Evolutionary conservation across 768 basidiomycete genomes (phyloP).

Genomic region (Lentinula detonsa): DNA sequence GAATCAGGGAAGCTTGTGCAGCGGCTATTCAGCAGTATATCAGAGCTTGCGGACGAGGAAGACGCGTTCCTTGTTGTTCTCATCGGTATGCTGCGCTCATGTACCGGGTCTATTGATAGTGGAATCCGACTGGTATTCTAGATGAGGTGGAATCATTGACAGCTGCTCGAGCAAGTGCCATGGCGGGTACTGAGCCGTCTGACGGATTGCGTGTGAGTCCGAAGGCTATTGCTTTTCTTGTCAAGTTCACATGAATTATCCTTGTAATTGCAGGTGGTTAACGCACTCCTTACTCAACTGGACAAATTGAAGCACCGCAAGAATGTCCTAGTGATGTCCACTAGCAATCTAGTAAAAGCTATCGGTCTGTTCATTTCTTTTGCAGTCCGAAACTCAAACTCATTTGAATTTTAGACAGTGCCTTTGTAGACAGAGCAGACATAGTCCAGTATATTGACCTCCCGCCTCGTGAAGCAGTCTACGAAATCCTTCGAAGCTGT

Average conservation of each 20-base stretch:
- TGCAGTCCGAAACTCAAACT: neutral
- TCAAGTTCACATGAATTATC: neutral
- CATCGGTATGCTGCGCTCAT: slow-evolving; percentile 53
- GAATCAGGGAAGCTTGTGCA: slow-evolving; percentile 99
- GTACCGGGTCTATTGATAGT: neutral
- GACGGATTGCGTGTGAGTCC: slow-evolving; percentile 79
- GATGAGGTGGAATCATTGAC: slow-evolving; percentile 97
- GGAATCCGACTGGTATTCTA: slow-evolving; percentile 22
- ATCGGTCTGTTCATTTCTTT: slow-evolving; percentile 55
- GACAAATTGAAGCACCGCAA: slow-evolving; percentile 91
- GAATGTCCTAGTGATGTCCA: slow-evolving; percentile 95
- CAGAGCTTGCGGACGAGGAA: slow-evolving; percentile 89
- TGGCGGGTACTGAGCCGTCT: slow-evolving; percentile 93
- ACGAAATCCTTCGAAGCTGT: slow-evolving; percentile 84
- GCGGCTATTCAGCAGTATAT: slow-evolving; percentile 82
- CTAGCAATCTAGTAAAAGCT: slow-evolving; percentile 90
- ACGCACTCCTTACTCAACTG: slow-evolving; percentile 92
- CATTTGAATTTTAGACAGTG: slow-evolving; percentile 55
- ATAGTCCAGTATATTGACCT: slow-evolving; percentile 93
- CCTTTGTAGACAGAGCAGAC: slow-evolving; percentile 95
- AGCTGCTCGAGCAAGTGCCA: slow-evolving; percentile 88
- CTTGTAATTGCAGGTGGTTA: slow-evolving; percentile 68
- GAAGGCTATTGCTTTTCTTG: neutral
- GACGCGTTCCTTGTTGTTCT: slow-evolving; percentile 88
- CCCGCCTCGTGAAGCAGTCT: slow-evolving; percentile 87